These are phyloP conservation scores for Cinnamomum chago DNA, from an alignment of 164 flowering plant genomes.

Conservation along the genomic window DNA sequence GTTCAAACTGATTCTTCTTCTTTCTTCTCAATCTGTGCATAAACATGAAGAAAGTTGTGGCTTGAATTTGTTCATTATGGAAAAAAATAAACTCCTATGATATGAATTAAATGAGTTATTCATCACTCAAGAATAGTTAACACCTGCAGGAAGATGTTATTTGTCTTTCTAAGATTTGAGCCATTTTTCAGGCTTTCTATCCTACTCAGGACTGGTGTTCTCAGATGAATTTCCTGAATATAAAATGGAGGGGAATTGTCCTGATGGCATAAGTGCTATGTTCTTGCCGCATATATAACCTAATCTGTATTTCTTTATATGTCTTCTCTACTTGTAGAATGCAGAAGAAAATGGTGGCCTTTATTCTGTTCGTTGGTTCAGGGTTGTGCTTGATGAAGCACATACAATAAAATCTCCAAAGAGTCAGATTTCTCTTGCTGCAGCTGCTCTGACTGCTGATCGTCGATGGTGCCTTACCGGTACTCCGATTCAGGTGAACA, in stretches of 20 bases:
- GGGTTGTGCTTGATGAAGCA: conserved; percentile 98
- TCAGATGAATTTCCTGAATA: background rate
- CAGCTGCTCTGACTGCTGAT: conserved; percentile 83
- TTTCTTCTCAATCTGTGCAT: too few species aligned
- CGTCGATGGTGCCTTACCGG: conserved; percentile 99
- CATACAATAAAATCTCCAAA: conserved; percentile 88
- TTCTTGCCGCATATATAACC: background rate
- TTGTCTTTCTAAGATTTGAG: too few species aligned
- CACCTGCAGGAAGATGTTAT: too few species aligned
- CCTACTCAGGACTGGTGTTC: too few species aligned
- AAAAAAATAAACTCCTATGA: too few species aligned
- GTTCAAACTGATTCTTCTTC: too few species aligned
- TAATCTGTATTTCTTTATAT: background rate
- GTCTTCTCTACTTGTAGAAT: conserved; percentile 36
- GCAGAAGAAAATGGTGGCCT: conserved; percentile 72
- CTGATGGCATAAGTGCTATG: background rate
- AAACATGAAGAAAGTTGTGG: too few species aligned
- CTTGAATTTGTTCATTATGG: too few species aligned
- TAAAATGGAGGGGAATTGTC: background rate
- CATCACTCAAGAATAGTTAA: too few species aligned
- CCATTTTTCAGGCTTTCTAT: too few species aligned
- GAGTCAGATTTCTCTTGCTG: conserved; percentile 87
- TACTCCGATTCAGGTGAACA: conserved; percentile 87
- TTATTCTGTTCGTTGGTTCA: conserved; percentile 78
- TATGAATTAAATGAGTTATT: too few species aligned